Evolutionary conservation across 2,329 filamentous ascomycete species (phyloP), one percentile per base, ranked within the genome.

Genomic region (Fusarium sp.): DNA sequence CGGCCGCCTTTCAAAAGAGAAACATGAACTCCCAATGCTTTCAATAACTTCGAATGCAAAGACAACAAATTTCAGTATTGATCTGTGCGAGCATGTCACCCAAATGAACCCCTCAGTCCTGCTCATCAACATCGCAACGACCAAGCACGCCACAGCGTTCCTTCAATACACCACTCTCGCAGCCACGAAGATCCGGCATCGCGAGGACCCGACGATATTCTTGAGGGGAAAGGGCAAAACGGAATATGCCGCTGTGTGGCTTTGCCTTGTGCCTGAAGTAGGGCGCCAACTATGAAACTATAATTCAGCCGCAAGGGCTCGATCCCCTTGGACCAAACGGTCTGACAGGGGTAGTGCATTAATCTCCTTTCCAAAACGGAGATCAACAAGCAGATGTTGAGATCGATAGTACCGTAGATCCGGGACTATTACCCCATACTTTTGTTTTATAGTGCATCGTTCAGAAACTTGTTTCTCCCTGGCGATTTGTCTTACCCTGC

Each of bases 191-290:
- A 39, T 20, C 45, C 31, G 28, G n/a, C 33, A 26, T 35, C 17
- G n/a, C 44, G 20, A 51, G 38, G 9, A 47, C 22, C 20, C 39
- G 33, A 15, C 17, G 10, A 17, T 5, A 2, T 17, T 35, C 4
- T 7, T 22, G 8, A 35, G 39, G 22, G 15, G 3, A 22, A 14
- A n/a, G 1, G 6, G 26, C 31, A n/a, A n/a, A 51, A 4, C 26
- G 36, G 47, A 68, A 9, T 26, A 54, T 36, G 42, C 26, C 20
- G 38, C 5, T 13, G 0, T 1, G 36, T 66, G 60, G 60, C 60
- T 66, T 66, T 8, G 12, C n/a, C 41, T 5, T 70, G 67, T 70
- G 35, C 67, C 67, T 70, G 67, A 39, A 41, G 36, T 70, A 70
- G 38, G 47, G 41, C 66, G 60, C 52, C 66, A 49, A 66, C 4